Evolutionary conservation across 2,329 filamentous ascomycete genomes (phyloP).

Genomic region (Fonsecaea pugnacius): DNA sequence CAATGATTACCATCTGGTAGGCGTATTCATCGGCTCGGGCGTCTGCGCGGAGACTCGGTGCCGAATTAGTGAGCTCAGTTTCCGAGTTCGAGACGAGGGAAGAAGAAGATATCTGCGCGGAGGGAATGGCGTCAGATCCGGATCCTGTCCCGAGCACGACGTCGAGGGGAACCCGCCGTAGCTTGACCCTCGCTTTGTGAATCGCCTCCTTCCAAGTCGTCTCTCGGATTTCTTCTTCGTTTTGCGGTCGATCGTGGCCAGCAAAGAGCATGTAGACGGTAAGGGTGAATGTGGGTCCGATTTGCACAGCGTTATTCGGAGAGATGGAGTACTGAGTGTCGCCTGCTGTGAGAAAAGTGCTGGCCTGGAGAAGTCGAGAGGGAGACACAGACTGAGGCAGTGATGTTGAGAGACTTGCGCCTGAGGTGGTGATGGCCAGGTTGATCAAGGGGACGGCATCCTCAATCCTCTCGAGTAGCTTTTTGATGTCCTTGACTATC

Average conservation of each 20-base stretch:
- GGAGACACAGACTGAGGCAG: conserved; percentile 84
- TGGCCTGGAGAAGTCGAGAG: conserved; percentile 87
- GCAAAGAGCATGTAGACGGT: conserved; percentile 95
- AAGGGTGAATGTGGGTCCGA: conserved; percentile 82
- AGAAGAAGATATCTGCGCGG: conserved; percentile 36
- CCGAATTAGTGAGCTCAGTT: background rate
- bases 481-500: conserved; percentile 76
- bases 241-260: conserved; percentile 68
- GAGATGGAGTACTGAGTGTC: conserved; percentile 78
- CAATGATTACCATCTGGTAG: conserved; percentile 80
- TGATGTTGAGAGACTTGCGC: conserved; percentile 79
- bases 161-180: conserved; percentile 71
- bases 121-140: conserved; percentile 43
- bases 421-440: conserved; percentile 90
- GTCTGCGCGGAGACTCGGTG: conserved; percentile 44
- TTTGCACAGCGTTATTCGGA: conserved; percentile 69
- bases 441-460: conserved; percentile 90
- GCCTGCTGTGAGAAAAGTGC: conserved; percentile 83
- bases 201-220: conserved; percentile 95
- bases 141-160: conserved; percentile 45
- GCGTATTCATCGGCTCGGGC: conserved; percentile 67
- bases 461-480: conserved; percentile 77
- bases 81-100: conserved; percentile 5
- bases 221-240: conserved; percentile 63
- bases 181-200: conserved; percentile 84